Conservation (phyloP, 192 early-diverging fungal genomes). For the Diversispora epigaea region DNA sequence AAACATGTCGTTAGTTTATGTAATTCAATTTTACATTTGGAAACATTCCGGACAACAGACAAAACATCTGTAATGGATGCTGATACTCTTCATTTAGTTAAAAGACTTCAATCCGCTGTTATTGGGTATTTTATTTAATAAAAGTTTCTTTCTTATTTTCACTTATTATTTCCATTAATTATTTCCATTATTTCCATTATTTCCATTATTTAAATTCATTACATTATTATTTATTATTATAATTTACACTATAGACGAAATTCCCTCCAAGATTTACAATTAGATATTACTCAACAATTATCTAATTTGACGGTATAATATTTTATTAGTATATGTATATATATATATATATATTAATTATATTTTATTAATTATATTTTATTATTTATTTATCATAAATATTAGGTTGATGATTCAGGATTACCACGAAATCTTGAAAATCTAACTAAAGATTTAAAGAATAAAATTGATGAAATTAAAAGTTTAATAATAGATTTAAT, state of each 20-base stretch:
- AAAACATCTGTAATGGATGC: conserved; percentile 25
- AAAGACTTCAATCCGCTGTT: not conserved
- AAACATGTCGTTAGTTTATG: conserved; percentile 10
- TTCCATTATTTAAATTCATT: too few species aligned
- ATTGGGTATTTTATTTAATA: not conserved
- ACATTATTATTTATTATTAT: not conserved
- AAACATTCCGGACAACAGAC: conserved; percentile 26
- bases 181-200: too few species aligned
- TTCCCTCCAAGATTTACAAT: not conserved
- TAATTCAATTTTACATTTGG: conserved; percentile 28
- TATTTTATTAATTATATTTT: not conserved
- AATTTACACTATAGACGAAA: not conserved
- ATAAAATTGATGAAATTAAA: conserved; percentile 24
- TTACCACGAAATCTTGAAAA: conserved; percentile 20
- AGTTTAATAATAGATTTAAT: conserved; percentile 31
- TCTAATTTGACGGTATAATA: not conserved
- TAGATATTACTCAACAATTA: conserved; percentile 8
- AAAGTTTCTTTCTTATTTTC: not conserved
- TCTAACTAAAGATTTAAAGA: conserved; percentile 16
- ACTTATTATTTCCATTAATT: not conserved
- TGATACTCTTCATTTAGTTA: conserved; percentile 24
- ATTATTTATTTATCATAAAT: not conserved
- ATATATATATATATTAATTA: too few species aligned
- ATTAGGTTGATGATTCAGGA: not conserved
- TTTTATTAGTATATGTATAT: too few species aligned